Conservation (phyloP, 2,329 filamentous ascomycete genomes). For the Neurospora sp. region DNA sequence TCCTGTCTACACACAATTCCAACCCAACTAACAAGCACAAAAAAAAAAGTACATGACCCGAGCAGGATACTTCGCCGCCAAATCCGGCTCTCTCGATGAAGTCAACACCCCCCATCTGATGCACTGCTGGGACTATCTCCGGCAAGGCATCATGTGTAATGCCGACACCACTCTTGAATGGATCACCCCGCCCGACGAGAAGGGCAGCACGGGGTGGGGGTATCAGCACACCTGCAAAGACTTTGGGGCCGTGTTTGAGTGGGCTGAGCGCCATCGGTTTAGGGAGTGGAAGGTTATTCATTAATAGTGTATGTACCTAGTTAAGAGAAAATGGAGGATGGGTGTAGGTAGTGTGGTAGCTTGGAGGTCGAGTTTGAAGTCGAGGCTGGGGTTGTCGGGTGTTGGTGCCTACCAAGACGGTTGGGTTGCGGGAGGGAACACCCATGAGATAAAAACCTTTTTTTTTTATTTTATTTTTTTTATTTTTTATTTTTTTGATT, state of each 20-base stretch:
- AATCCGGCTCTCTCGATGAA: constrained; percentile 23
- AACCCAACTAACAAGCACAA: too few species aligned
- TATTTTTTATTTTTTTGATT: too few species aligned
- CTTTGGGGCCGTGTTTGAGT: constrained; percentile 23
- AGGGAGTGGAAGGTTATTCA: not conserved
- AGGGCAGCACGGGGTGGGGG: constrained; percentile 26
- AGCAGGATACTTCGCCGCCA: constrained; percentile 25
- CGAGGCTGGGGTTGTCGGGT: too few species aligned
- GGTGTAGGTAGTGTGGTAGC: too few species aligned
- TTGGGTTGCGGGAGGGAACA: not conserved
- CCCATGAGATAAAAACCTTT: too few species aligned
- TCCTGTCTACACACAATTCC: too few species aligned
- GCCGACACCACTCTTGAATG: constrained; percentile 30
- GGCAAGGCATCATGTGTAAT: constrained; percentile 27
- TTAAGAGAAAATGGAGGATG: too few species aligned
- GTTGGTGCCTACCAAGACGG: not conserved
- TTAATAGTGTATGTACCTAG: not conserved
- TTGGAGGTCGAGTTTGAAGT: too few species aligned
- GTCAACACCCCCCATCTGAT: constrained; percentile 26
- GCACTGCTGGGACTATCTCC: constrained; percentile 31
- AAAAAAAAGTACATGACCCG: constrained; percentile 1
- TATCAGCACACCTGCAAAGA: constrained; percentile 26
- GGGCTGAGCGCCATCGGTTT: constrained; percentile 16
- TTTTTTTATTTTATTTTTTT: too few species aligned
- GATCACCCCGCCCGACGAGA: constrained; percentile 19